Base-by-base conservation (phyloP, 495 filamentous ascomycete genomes). In the Endocarpon pusillum region DNA sequence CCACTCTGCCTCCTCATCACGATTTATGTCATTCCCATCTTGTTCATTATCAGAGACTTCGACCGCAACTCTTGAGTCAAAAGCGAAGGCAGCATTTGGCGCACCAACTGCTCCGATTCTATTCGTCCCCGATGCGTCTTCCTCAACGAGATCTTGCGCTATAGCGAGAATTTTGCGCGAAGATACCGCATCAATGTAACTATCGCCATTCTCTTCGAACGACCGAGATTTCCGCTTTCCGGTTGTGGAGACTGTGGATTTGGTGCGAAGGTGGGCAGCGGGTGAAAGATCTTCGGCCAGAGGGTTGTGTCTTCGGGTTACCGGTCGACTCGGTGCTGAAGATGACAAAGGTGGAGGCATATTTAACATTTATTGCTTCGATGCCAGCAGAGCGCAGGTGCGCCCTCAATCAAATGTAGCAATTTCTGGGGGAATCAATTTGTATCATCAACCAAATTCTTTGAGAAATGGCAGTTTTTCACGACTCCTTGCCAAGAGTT, bases 101-200 rank as follows among this genome's bases (percentile, higher is more conserved):
- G 55, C 57, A 32, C n/a, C 8, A 42, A 41, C 40, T 35, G 44
- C 32, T 7, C 53, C 49, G 32, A 49, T 45, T 34, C 53, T 53
- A 38, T 75, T 69, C 28, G 7, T n/a, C 12, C 14, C 12, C 19
- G 61, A 58, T 12, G 62, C 61, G 34, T 79, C 77, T 50, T 93
- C 84, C 18, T 86, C 81, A 9, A 71, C 73, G 25, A 93, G 59
- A 41, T 82, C 79, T 41, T 81, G 74, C 24, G 82, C 86, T 44
- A 94, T 80, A 38, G 75, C 72, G 38, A 96, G 52, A 51, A 96
- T 94, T 47, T 83, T 84, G 38, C 75, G 65, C 26, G 86, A 92
- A 21, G 82, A 67, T 46, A 80, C 83, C 30, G 84, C 75, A 52
- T 94, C 87, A 35, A 96, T 66, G 47, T 71, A 92, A 40, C 64